These are phyloP conservation scores for Pachyrhizus erosus DNA, from an alignment of 306 rosid species.

Conservation along the genomic window DNA sequence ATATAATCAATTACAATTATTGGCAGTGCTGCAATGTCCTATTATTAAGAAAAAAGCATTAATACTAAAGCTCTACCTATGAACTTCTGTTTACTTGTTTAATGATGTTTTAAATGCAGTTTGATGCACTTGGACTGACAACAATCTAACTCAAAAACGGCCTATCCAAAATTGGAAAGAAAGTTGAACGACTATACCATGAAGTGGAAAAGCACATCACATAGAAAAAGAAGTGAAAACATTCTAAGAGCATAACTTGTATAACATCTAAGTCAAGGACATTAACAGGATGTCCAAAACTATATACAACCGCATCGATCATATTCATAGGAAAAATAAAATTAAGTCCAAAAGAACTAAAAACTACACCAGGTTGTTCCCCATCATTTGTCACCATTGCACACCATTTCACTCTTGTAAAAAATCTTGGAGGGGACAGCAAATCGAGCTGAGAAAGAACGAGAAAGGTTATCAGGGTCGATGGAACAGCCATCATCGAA, in stretches of 20 bases:
- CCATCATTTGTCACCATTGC: constrained; percentile 2
- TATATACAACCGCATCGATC: background rate
- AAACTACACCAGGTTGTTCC: constrained; percentile 9
- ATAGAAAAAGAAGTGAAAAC: background rate
- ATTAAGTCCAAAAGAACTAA: background rate
- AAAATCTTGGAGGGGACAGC: constrained; percentile 56
- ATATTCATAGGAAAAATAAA: background rate
- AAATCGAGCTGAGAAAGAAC: constrained; percentile 77
- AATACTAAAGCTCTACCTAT: background rate
- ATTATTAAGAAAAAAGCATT: background rate
- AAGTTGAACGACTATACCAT: background rate
- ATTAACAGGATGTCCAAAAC: background rate
- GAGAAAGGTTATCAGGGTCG: constrained; percentile 58
- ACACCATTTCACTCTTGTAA: background rate
- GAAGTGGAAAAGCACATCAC: background rate
- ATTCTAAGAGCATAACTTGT: background rate
- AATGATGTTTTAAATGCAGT: constrained; percentile 1
- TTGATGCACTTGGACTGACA: constrained; percentile 15
- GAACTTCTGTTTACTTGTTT: background rate
- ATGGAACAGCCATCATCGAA: constrained; percentile 66
- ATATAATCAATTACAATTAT: background rate
- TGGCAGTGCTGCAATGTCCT: too few species aligned
- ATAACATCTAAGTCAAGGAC: background rate
- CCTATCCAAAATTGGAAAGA: background rate
- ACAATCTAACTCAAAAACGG: background rate